A percentile compares a stretch with the other conserved stretches of the same genome.
phyloP scores from a whole-genome alignment of 495 filamentous ascomycete species.

The Neurospora tetrasperma region DNA sequence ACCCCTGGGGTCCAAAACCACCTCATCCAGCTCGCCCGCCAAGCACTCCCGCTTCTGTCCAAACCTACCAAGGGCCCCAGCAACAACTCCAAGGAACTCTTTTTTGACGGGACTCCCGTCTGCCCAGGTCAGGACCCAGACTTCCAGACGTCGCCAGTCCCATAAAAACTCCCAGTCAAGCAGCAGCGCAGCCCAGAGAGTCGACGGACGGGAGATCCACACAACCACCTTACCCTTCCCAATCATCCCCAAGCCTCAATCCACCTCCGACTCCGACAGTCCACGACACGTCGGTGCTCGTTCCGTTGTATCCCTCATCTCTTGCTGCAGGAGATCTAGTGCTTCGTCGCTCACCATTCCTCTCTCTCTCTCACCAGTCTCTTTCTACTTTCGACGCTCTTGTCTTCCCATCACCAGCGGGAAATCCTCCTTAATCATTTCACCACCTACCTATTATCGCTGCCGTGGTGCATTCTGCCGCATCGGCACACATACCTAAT shows the following conservation, averaged over 20 bases:
- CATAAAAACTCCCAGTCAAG: neutral
- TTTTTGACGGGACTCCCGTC: neutral
- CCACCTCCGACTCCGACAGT: neutral
- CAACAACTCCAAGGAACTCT: neutral
- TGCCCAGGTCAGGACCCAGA: neutral
- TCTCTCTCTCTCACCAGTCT: neutral
- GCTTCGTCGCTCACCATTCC: neutral
- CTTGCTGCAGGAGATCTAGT: neutral
- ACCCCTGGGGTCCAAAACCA: neutral
- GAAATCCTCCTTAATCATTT: neutral
- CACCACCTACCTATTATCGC: neutral
- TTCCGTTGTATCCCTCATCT: neutral
- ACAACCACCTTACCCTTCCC: constrained; percentile 1
- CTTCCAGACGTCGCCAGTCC: neutral
- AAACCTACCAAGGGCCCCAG: neutral
- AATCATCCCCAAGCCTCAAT: constrained; percentile 1
- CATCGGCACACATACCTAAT: neutral
- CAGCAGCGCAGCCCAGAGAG: neutral
- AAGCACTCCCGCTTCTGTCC: neutral
- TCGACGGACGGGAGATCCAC: neutral
- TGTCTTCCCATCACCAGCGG: neutral
- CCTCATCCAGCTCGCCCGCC: neutral
- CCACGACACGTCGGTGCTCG: neutral
- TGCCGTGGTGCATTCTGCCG: neutral
- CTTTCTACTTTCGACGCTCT: neutral